Conservation (phyloP, 2,329 filamentous ascomycete species). For the Colletotrichum sp. region DNA sequence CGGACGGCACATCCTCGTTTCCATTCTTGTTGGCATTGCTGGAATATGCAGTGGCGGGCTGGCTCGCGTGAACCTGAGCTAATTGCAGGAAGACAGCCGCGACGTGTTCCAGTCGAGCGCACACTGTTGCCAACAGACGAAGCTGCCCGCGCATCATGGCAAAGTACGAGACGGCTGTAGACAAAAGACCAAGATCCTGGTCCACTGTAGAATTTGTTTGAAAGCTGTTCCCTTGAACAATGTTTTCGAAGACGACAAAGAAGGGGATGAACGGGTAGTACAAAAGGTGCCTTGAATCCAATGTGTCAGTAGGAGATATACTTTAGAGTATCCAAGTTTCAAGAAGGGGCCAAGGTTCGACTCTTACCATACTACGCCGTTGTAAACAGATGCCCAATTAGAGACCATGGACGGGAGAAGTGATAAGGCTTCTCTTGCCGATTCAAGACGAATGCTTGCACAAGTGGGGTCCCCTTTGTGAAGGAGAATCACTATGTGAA, state of each 20-base stretch:
- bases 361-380: neutral
- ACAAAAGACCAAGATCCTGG: neutral
- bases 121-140: neutral
- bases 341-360: accelerated
- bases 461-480: neutral
- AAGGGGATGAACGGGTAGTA: slow-evolving; percentile 7
- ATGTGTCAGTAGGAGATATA: neutral
- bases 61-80: neutral
- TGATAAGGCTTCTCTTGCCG: neutral
- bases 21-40: neutral
- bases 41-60: neutral
- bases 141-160: slow-evolving; percentile 2
- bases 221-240: neutral
- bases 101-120: neutral
- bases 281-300: neutral
- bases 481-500: neutral
- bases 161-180: neutral
- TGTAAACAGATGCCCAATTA: slow-evolving; percentile 1
- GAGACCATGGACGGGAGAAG: neutral
- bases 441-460: neutral
- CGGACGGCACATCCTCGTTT: neutral
- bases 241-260: neutral
- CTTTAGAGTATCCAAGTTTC: accelerated
- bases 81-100: neutral
- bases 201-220: neutral